These are phyloP conservation scores for Aspergillus asperescens DNA, from an alignment of 495 filamentous ascomycete genomes.

Conservation along the genomic window DNA sequence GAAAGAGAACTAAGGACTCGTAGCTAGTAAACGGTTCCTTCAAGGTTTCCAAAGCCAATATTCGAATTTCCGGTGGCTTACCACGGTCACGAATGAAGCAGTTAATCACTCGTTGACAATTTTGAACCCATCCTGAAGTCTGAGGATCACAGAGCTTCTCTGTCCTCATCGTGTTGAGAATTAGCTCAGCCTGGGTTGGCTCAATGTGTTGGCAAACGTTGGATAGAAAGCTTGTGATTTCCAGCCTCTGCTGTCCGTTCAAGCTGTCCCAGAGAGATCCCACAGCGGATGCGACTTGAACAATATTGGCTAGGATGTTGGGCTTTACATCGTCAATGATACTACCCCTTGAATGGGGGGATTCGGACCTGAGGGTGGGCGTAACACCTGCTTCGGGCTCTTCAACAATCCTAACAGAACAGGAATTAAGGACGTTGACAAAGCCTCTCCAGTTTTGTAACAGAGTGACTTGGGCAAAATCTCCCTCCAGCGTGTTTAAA, in stretches of 20 bases:
- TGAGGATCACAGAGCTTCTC: constrained; percentile 64
- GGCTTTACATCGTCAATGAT: constrained; percentile 35
- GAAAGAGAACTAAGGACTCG: constrained; percentile 32
- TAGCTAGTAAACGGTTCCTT: constrained; percentile 58
- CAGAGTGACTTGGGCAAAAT: constrained; percentile 29
- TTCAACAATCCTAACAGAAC: constrained; percentile 55
- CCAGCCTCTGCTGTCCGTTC: constrained; percentile 34
- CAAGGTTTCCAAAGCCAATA: constrained; percentile 61
- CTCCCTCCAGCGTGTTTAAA: constrained; percentile 39
- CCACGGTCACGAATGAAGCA: constrained; percentile 60
- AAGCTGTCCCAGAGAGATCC: constrained; percentile 42
- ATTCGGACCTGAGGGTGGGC: constrained; percentile 20
- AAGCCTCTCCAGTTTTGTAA: constrained; percentile 33
- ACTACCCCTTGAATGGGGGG: constrained; percentile 18
- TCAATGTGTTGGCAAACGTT: constrained; percentile 37
- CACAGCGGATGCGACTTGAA: constrained; percentile 35
- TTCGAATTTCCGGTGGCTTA: constrained; percentile 61
- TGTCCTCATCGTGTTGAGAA: constrained; percentile 35
- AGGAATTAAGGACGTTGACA: constrained; percentile 52
- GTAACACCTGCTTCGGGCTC: constrained; percentile 21
- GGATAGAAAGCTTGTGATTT: constrained; percentile 35
- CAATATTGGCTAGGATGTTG: constrained; percentile 36
- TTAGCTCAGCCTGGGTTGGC: constrained; percentile 39
- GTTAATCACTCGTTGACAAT: constrained; percentile 56
- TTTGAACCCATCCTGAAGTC: constrained; percentile 58